phyloP scores from a whole-genome alignment of 1,139 yeast species.

The Diutina mesorugosa region DNA sequence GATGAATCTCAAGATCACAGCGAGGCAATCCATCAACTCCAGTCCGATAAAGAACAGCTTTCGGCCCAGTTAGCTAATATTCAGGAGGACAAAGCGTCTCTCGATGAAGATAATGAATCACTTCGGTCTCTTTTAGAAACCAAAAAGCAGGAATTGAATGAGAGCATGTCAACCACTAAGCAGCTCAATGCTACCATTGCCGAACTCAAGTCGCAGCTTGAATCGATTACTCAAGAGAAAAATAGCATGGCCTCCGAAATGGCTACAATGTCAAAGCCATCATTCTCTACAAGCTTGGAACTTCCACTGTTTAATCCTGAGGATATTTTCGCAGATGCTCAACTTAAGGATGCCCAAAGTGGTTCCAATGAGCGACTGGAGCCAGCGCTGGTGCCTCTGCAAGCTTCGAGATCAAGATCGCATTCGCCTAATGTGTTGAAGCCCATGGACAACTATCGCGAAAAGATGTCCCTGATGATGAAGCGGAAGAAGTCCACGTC shows the following conservation, averaged over 20 bases:
- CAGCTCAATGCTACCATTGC: not conserved
- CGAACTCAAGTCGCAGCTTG: not conserved
- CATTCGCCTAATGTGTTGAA: not conserved
- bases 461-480: not conserved
- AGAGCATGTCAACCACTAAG: not conserved
- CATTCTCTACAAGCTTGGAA: not conserved
- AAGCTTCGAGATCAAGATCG: not conserved
- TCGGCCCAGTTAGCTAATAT: not conserved
- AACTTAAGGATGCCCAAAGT: not conserved
- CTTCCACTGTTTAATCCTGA: not conserved
- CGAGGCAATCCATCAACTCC: not conserved
- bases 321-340: not conserved
- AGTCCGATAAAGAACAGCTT: not conserved
- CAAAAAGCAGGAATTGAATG: not conserved
- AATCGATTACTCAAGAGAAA: not conserved
- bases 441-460: conserved; percentile 1
- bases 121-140: not conserved
- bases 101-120: conserved; percentile 1
- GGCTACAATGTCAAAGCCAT: not conserved
- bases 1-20: not conserved
- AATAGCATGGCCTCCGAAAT: not conserved
- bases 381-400: not conserved
- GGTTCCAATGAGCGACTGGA: not conserved
- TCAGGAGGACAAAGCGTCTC: not conserved
- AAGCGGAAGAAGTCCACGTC: not conserved